Evolutionary conservation across 148 eudicot species (phyloP).

Genomic region (Hydrangea macrophylla): DNA sequence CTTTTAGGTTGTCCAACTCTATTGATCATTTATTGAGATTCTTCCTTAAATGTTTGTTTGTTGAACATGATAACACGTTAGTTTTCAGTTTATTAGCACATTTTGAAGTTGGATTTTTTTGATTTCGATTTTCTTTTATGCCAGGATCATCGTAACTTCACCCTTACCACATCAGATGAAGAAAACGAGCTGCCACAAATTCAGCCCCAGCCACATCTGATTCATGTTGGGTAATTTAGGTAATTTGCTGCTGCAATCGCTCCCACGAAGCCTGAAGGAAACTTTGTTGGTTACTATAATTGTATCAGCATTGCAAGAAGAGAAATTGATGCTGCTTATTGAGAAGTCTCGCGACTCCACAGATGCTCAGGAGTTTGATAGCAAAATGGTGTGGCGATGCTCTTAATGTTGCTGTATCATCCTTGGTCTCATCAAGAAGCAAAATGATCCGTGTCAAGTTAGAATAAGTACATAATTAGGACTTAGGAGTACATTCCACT

Average conservation of each 20-base stretch:
- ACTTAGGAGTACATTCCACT: not conserved
- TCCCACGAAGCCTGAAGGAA: not conserved
- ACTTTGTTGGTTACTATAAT: too few species aligned
- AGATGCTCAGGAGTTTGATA: not conserved
- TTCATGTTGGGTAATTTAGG: constrained; percentile 17
- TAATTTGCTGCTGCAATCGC: constrained; percentile 5
- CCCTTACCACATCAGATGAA: constrained; percentile 14
- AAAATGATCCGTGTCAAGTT: not conserved
- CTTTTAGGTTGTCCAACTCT: not conserved
- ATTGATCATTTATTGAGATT: not conserved
- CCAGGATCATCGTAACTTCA: constrained; percentile 17
- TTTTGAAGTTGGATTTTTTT: not conserved
- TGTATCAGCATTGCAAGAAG: not conserved
- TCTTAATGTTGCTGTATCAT: not conserved
- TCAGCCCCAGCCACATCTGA: constrained; percentile 20
- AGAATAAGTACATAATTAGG: not conserved
- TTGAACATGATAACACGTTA: not conserved
- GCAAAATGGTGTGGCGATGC: not conserved
- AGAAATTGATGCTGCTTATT: not conserved
- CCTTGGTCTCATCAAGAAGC: not conserved
- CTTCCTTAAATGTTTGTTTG: not conserved
- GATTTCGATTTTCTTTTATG: not conserved
- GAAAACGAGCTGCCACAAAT: constrained; percentile 23
- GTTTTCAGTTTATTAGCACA: not conserved
- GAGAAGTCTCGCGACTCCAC: not conserved